Evolutionary conservation across 148 eudicot genomes (phyloP), one percentile per base, ranked within the genome.

Genomic region (Chenopodium quinoa): DNA sequence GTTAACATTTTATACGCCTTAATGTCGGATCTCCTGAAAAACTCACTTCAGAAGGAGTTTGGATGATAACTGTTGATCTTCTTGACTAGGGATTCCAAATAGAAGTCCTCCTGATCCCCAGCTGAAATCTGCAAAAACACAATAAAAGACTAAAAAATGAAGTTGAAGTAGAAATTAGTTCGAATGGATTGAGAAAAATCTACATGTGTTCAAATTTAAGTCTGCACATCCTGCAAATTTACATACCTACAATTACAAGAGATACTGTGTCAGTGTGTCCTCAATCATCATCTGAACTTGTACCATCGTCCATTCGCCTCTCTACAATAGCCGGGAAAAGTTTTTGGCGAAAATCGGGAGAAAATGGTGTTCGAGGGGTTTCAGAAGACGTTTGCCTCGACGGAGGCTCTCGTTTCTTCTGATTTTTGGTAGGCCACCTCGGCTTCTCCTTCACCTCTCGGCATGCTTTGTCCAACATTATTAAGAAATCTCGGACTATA

Each of bases 261-360:
- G 52, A 71, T 11, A 29, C 23, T 16, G 9, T 27, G 23, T 25
- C 71, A 11, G 19, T n/a, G 9, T 37, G 34, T 19, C 71, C 50
- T 83, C 82, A 83, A 23, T 93, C 97, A 32, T 92, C 96, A 81
- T 93, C 95, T 77, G 98, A 92, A 83, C 94, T 91, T 66, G 88
- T 89, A 80, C 65, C 85, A 78, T 87, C 31, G 20, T 74, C 89
- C 44, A 80, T 32, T 69, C 91, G 88, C 31, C 94, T 78, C 64
- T 86, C 86, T 37, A 74, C 73, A 73, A 86, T 88, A 2, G 90
- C 89, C 8, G 89, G 90, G 69, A 90, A 88, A 79, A 88, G 86
- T 68, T 69, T 63, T 73, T 78, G 81, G 46, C 84, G 89, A 65
- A 89, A 78, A 88, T 91, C 91, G 34, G 86, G 86, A 75, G 88